Evolutionary conservation across 768 basidiomycete species (phyloP).

Genomic region (Suillus alpinus): DNA sequence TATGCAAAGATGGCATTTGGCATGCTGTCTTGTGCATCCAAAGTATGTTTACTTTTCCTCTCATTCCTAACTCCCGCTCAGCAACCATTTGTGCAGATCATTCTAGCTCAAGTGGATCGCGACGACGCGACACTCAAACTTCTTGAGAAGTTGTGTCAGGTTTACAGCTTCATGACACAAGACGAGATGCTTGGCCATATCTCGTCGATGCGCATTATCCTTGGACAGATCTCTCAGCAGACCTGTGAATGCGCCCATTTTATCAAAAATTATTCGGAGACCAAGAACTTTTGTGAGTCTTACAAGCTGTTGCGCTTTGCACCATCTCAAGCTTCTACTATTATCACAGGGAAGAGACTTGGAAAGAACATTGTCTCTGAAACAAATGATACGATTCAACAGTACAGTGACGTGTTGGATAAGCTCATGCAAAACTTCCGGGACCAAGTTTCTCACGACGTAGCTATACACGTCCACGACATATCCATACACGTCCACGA

Average conservation of each 20-base stretch:
- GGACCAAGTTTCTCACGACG: neutral
- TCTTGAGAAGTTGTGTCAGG: neutral
- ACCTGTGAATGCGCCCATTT: constrained; percentile 24
- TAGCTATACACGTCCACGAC: too few species aligned
- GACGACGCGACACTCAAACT: neutral
- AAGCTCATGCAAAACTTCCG: neutral
- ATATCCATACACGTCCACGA: too few species aligned
- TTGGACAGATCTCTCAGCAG: constrained; percentile 10
- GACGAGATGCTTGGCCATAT: neutral
- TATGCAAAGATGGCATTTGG: too few species aligned
- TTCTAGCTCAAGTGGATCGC: constrained; percentile 4
- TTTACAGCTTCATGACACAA: neutral
- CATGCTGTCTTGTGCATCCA: neutral
- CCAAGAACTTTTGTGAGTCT: constrained; percentile 17
- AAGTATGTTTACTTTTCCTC: neutral
- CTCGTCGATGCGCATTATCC: too few species aligned
- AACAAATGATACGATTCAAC: neutral
- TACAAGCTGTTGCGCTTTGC: neutral
- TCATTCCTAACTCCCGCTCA: too few species aligned
- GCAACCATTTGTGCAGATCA: neutral
- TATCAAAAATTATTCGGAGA: too few species aligned
- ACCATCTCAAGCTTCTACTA: neutral
- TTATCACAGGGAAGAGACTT: neutral
- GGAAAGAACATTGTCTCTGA: neutral
- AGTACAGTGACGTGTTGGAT: neutral